These are phyloP conservation scores for Suillus bovinus DNA, from an alignment of 768 basidiomycete genomes.

Conservation along the genomic window DNA sequence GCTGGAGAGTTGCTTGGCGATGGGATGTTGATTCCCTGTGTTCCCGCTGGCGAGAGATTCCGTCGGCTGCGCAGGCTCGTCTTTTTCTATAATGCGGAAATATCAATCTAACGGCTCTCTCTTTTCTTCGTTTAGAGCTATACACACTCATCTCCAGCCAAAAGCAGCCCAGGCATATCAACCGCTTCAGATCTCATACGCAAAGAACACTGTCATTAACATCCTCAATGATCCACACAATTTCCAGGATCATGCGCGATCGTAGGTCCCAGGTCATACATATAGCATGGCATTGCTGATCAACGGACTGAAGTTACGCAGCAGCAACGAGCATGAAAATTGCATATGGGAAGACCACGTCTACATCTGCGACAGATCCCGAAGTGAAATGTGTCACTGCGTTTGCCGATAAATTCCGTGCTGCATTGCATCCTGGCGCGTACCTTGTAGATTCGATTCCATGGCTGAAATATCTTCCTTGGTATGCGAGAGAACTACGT, in stretches of 20 bases:
- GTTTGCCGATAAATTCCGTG: not conserved
- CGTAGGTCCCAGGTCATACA: constrained; percentile 33
- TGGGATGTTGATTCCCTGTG: constrained; percentile 55
- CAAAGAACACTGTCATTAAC: constrained; percentile 20
- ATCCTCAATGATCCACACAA: constrained; percentile 25
- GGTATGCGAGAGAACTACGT: constrained; percentile 52
- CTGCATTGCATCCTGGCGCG: constrained; percentile 31
- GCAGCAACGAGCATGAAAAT: constrained; percentile 26
- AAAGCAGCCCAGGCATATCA: constrained; percentile 46
- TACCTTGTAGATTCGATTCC: constrained; percentile 38
- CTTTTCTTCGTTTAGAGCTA: constrained; percentile 35
- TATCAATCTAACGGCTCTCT: not conserved
- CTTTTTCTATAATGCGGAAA: not conserved
- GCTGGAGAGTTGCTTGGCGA: constrained; percentile 58
- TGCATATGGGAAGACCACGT: constrained; percentile 29
- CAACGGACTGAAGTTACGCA: constrained; percentile 22
- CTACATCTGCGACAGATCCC: constrained; percentile 16
- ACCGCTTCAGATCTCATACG: constrained; percentile 42
- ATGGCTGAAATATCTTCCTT: constrained; percentile 47
- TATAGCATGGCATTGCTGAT: not conserved
- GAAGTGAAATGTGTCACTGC: constrained; percentile 12
- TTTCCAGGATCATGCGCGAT: constrained; percentile 33
- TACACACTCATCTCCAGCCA: constrained; percentile 55
- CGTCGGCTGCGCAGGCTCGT: constrained; percentile 54
- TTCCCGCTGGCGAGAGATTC: constrained; percentile 54